Evolutionary conservation across 2,329 filamentous ascomycete species (phyloP), one percentile per base, ranked within the genome.

Genomic region (Talaromyces sp.): DNA sequence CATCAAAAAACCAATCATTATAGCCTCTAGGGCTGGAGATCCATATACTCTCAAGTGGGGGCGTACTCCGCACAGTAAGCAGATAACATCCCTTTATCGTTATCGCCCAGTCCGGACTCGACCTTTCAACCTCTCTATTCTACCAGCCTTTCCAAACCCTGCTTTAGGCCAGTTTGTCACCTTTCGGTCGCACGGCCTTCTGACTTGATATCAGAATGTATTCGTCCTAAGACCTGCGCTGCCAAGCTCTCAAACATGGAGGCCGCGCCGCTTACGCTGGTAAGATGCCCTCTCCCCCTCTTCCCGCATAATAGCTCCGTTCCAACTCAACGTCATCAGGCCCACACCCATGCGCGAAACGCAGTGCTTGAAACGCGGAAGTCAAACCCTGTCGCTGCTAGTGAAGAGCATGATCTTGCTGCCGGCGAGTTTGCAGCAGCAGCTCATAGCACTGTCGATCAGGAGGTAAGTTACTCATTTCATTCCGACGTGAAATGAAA

Each of bases 361-460:
- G 92, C 93, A 39, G 86, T 90, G 20, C 81, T 86, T 20, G 90
- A 92, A 50, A 85, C 83, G 30, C 80, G 81, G 58, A 82, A 82
- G 60, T 78, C 81, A 20, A 80, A 94, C 69, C 90, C 90, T 51
- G 88, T 87, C 6, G 86, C 90, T 43, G 93, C 93, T 57, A 89
- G 91, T 67, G 89, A 88, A 66, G 90, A 96, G 72, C 93, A 97
- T 74, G 86, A 92, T 48, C 80, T 89, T 52, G 94, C 94, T 33
- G 93, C 94, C 2, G 87, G 86, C 58, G 90, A 96, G 70, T 97
- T 96, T 71, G 87, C 90, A 55, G 87, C 87, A 55, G 92, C 91
- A 27, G 86, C 90, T n/a, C 83, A 85, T 56, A 82, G 76, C 43
- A 96, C 90, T 7, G 73, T 74, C n/a, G 83, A 87, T 67, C 70